phyloP scores from a whole-genome alignment of 495 filamentous ascomycete genomes.

The Penicillium coprophilum region DNA sequence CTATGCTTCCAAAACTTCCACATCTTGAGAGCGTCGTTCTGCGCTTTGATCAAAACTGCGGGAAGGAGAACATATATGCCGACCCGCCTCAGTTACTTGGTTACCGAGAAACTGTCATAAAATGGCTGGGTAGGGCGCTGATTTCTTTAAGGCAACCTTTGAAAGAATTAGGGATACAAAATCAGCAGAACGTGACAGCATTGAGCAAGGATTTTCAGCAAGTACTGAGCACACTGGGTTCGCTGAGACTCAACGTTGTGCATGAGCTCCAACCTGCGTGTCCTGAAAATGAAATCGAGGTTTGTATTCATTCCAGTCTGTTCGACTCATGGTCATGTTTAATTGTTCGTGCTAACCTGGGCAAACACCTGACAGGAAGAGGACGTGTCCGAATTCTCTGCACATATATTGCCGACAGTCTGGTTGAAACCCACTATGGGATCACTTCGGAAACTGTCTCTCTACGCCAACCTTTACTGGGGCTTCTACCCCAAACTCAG shows the following conservation, averaged over 20 bases:
- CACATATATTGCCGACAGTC: conserved; percentile 11
- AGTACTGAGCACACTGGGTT: conserved; percentile 11
- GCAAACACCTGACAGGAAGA: not conserved
- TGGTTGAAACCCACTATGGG: conserved; percentile 26
- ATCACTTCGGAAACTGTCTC: conserved; percentile 26
- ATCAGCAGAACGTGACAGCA: conserved; percentile 20
- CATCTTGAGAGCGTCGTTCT: conserved; percentile 21
- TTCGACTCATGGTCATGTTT: not conserved
- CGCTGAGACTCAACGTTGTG: conserved; percentile 23
- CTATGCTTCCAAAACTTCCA: conserved; percentile 9
- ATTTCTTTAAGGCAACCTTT: conserved; percentile 11
- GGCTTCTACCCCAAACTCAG: conserved; percentile 26
- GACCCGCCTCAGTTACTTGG: conserved; percentile 3
- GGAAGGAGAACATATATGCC: not conserved
- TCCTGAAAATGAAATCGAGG: conserved; percentile 21
- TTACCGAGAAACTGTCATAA: conserved; percentile 18
- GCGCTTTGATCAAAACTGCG: conserved; percentile 21
- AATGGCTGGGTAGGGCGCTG: conserved; percentile 8
- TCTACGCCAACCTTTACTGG: conserved; percentile 23
- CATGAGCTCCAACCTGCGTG: conserved; percentile 13
- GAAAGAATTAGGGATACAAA: conserved; percentile 21
- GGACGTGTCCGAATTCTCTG: conserved; percentile 16
- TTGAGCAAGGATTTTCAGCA: conserved; percentile 9
- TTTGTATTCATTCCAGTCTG: not conserved
- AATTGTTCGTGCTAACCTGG: not conserved